These are phyloP conservation scores for Trichoderma guizhouense DNA, from an alignment of 2,329 filamentous ascomycete species.

Conservation along the genomic window DNA sequence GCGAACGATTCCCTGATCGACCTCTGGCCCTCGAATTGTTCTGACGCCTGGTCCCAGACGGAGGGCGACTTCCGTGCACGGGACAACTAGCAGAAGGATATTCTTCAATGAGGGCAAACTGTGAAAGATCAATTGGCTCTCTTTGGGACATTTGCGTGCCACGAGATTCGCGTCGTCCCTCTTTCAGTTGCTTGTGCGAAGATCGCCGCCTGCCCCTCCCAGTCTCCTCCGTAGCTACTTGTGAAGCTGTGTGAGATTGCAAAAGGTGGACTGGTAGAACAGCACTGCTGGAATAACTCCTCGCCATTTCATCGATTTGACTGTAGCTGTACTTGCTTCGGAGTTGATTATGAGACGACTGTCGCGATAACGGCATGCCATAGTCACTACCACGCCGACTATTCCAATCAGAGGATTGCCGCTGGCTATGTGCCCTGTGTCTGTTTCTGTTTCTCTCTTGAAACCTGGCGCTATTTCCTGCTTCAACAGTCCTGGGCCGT, in stretches of 20 bases:
- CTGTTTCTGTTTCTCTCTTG: neutral
- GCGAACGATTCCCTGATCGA: slow-evolving; percentile 10
- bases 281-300: slow-evolving; percentile 9
- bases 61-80: slow-evolving; percentile 23
- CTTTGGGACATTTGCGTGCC: slow-evolving; percentile 13
- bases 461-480: neutral
- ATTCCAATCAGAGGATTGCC: slow-evolving; percentile 7
- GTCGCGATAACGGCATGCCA: neutral
- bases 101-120: slow-evolving; percentile 25
- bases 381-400: neutral
- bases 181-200: slow-evolving; percentile 1
- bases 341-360: slow-evolving; percentile 13
- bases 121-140: slow-evolving; percentile 24
- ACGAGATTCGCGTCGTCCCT: slow-evolving; percentile 9
- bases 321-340: neutral
- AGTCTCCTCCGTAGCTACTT: neutral
- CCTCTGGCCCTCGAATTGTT: slow-evolving; percentile 15
- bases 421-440: neutral
- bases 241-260: neutral
- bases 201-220: slow-evolving; percentile 16
- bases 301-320: neutral
- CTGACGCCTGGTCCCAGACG: slow-evolving; percentile 18
- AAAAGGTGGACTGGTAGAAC: neutral
- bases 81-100: slow-evolving; percentile 24
- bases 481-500: neutral